These are phyloP conservation scores for Pigoraptor vietnamica DNA, from an alignment of 78 protist species.

Conservation along the genomic window DNA sequence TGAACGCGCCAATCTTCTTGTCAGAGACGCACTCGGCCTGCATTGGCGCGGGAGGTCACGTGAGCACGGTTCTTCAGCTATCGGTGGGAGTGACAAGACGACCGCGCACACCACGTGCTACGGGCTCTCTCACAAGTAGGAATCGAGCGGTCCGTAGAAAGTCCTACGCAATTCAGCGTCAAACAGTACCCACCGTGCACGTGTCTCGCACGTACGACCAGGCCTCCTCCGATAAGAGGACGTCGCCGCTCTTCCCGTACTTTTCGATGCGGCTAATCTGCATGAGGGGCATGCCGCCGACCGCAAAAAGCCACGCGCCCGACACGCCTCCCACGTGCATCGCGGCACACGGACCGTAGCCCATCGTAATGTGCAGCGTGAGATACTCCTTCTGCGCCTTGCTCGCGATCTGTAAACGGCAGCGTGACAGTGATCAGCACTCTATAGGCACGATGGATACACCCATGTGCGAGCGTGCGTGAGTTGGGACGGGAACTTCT, in stretches of 20 bases:
- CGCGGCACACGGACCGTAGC: constrained; percentile 23
- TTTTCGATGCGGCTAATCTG: constrained; percentile 29
- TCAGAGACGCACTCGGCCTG: background rate
- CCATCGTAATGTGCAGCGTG: constrained; percentile 22
- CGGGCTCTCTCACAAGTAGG: background rate
- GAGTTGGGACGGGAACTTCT: background rate
- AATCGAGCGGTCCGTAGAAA: background rate
- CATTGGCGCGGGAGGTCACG: background rate
- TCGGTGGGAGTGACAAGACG: background rate
- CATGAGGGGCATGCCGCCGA: constrained; percentile 23
- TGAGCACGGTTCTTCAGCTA: background rate
- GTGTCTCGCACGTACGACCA: constrained; percentile 5
- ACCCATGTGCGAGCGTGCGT: too few relatives aligned
- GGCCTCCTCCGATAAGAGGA: constrained; percentile 19
- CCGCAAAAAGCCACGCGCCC: constrained; percentile 27
- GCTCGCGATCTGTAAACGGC: background rate
- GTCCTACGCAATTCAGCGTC: background rate
- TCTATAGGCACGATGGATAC: background rate
- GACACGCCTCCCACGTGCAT: constrained; percentile 27
- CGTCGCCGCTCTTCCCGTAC: constrained; percentile 31
- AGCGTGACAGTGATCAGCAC: too few relatives aligned
- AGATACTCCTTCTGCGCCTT: constrained; percentile 5
- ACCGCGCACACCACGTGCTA: background rate
- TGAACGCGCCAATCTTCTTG: background rate
- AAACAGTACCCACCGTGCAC: background rate